Evolutionary conservation across 108 stramenopile genomes (phyloP), one percentile per base, ranked within the genome.

Genomic region (Pseudonitzschia multiseries): DNA sequence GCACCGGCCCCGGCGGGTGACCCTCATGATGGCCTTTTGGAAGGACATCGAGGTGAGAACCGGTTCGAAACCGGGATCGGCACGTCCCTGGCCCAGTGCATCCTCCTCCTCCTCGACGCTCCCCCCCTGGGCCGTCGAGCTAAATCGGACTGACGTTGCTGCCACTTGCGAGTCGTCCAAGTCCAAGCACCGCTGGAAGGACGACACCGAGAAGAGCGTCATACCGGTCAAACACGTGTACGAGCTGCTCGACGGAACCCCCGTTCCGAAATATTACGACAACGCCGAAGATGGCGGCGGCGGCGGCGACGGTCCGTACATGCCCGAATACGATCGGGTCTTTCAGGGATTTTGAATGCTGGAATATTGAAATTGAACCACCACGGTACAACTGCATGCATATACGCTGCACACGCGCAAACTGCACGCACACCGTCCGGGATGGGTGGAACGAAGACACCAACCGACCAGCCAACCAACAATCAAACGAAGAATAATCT

Each of bases 21-120:
- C 94, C 13, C 79, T 93, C 42, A 96, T 96, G 96, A 68, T 95
- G 70, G 96, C 96, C 21, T 95, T 95, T 78, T 96, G 96, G 96
- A 80, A 89, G 52, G 68, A 84, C 0, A 88, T 94, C 51, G 65
- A 74, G 66, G 71, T 90, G 24, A 78, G 88, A 21, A 68, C 77
- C 42, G 83, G 78, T 13, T 32, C 44, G n/a, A 72, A 64, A 17
- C 84, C 73, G 3, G 90, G 93, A 48, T 84, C 88, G 4, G 87
- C 90, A 20, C 57, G 87, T 24, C 85, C 88, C 12, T 93, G 89
- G 80, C 86, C 89, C 20, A 69, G 44, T 14, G 20, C 13, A 5
- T 18, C 56, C 10, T 14, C 20, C 53, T 57, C 56, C 42, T 42
- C 8, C 42, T 41, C 64, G 8, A 36, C 33, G 21, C 26, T 64